Evolutionary conservation across 495 filamentous ascomycete genomes (phyloP).

Genomic region (Annulohypoxylon maeteangense): DNA sequence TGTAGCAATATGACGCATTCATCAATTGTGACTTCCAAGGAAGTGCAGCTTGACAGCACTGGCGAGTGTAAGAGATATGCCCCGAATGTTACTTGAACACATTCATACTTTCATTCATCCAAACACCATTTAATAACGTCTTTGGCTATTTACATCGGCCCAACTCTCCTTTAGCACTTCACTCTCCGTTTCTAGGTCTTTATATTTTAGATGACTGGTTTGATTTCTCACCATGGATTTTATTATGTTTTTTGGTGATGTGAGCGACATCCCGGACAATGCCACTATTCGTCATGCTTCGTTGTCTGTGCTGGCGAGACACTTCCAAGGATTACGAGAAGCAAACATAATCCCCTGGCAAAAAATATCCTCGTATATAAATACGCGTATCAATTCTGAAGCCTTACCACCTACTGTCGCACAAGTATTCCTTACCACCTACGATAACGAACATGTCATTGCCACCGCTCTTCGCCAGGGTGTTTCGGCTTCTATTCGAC

Average conservation of each 20-base stretch:
- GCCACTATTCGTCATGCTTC: conserved; percentile 2
- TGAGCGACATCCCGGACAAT: neutral
- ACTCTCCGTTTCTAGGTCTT: neutral
- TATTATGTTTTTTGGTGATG: neutral
- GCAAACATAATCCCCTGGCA: neutral
- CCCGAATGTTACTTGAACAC: too few species aligned
- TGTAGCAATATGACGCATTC: neutral
- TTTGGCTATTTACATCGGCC: neutral
- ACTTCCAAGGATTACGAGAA: neutral
- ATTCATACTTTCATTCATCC: too few species aligned
- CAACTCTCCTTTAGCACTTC: neutral
- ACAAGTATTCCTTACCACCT: conserved; percentile 26
- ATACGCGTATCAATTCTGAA: conserved; percentile 12
- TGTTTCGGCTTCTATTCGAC: conserved; percentile 27
- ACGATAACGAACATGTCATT: conserved; percentile 19
- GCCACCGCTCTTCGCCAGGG: conserved; percentile 24
- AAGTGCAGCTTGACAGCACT: neutral
- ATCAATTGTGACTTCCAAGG: neutral
- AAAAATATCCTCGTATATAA: neutral
- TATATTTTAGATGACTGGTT: neutral
- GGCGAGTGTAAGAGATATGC: neutral
- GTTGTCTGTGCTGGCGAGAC: neutral
- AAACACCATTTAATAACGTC: too few species aligned
- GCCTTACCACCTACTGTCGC: conserved; percentile 29
- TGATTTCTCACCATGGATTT: neutral